These are phyloP conservation scores for Ogataea henricii DNA, from an alignment of 805 yeast species.

Conservation along the genomic window DNA sequence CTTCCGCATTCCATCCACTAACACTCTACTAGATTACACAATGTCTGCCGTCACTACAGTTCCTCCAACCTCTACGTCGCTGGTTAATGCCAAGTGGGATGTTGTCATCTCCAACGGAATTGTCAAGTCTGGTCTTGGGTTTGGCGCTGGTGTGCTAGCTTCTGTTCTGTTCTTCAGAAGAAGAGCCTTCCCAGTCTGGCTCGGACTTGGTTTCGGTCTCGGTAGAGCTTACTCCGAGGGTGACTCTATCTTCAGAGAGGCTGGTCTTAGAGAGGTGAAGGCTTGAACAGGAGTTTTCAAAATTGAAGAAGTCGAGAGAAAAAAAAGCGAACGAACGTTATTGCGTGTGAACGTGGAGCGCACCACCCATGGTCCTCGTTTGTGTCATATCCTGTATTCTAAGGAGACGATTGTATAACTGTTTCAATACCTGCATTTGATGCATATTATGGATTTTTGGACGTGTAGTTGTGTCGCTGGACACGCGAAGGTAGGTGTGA, in stretches of 20 bases:
- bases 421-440: slow-evolving; percentile 8
- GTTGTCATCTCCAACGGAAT: slow-evolving; percentile 90
- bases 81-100: slow-evolving; percentile 68
- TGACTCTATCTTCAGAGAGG: slow-evolving; percentile 89
- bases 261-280: slow-evolving; percentile 74
- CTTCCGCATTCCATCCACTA: slow-evolving; percentile 3
- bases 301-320: neutral
- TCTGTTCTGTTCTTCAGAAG: slow-evolving; percentile 89
- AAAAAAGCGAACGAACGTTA: neutral
- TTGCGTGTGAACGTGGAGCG: slow-evolving; percentile 6
- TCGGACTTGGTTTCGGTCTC: slow-evolving; percentile 95
- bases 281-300: slow-evolving; percentile 44
- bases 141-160: slow-evolving; percentile 94
- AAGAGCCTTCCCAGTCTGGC: slow-evolving; percentile 97
- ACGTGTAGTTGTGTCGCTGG: too few relatives aligned
- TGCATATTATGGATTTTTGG: slow-evolving; percentile 4
- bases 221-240: slow-evolving; percentile 99
- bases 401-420: slow-evolving; percentile 6
- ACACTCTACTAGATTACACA: slow-evolving; percentile 2
- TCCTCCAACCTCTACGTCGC: slow-evolving; percentile 29
- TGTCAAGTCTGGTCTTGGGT: slow-evolving; percentile 94
- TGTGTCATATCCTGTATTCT: slow-evolving; percentile 1
- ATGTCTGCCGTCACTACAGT: slow-evolving; percentile 28
- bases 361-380: neutral
- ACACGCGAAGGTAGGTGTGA: neutral